Evolutionary conservation across 371 early-diverging fungal genomes (phyloP).

Genomic region (Zopfochytrium polystomum): DNA sequence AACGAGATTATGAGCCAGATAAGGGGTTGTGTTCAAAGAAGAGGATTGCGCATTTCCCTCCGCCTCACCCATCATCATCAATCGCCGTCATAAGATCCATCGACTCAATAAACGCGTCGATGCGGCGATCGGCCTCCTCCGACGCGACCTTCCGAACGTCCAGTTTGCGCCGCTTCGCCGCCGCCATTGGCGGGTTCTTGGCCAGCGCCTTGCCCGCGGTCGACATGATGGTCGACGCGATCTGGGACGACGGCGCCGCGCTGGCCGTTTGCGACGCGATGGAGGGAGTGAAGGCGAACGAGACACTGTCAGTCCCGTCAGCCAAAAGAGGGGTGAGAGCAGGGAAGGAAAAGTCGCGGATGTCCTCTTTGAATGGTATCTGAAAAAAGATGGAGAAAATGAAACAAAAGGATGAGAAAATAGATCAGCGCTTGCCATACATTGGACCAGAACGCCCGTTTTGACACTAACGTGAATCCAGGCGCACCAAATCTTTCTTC

Average conservation of each 20-base stretch:
- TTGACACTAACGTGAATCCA: slow-evolving; percentile 55
- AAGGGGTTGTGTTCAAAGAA: background rate
- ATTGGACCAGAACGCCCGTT: background rate
- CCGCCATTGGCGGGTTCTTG: too few species aligned
- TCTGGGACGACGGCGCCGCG: too few species aligned
- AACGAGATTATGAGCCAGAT: too few species aligned
- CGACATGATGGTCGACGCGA: too few species aligned
- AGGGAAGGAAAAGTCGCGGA: slow-evolving; percentile 55
- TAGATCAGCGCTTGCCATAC: too few species aligned
- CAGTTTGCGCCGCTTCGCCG: slow-evolving; percentile 12
- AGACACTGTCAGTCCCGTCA: slow-evolving; percentile 2
- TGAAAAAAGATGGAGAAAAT: slow-evolving; percentile 21
- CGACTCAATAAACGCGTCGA: slow-evolving; percentile 52
- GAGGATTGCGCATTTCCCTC: too few species aligned
- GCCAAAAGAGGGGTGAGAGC: slow-evolving; percentile 36
- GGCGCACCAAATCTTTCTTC: slow-evolving; percentile 49
- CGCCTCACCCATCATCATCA: slow-evolving; percentile 38
- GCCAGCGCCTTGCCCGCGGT: background rate
- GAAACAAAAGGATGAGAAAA: too few species aligned
- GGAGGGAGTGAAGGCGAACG: too few species aligned
- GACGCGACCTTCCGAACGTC: slow-evolving; percentile 33
- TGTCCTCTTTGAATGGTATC: slow-evolving; percentile 71
- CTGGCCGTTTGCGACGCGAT: too few species aligned
- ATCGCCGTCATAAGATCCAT: slow-evolving; percentile 39
- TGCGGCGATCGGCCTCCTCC: slow-evolving; percentile 47